Base-by-base conservation (phyloP, 1,139 yeast genomes). In the Schizosaccharomyces versatilis region DNA sequence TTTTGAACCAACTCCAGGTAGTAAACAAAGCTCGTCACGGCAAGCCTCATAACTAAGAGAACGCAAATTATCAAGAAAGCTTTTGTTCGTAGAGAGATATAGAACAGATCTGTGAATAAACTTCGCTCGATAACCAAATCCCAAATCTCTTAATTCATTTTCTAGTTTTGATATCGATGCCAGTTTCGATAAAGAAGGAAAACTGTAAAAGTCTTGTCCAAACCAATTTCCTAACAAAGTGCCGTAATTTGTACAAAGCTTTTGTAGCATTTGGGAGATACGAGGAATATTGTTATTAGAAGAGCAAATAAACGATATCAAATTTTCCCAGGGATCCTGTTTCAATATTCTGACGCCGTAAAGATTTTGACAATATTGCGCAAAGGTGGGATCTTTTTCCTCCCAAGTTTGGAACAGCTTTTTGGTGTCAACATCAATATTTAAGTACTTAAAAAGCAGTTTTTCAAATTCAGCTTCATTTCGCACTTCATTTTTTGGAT, bases 261-360 rank as follows among this genome's bases (percentile, higher is more conserved):
- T 75, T 59, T 85, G 38, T 36, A 95, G 93, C 95, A 93, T 86
- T 62, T 81, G 82, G 1, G 95, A 82, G 52, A 93, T 93, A 49
- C 99, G 73, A 64, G 88, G 84, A 57, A 90, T 94, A 63, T 90
- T 93, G 67, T 90, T 90, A 66, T 90, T 90, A n/a, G 95, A 81
- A 3, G 95, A 84, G 67, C 98, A 90, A 24, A 90, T 93, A 61
- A 90, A 90, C 1, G 93, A 82, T 19, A 90, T 69, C 52, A 85
- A 70, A 49, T 93, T 85, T 63, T 93, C 98, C 97, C 97, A 90
- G 0, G 98, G 98, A 60, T 88, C 95, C 66, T 90, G 97, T 54
- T 88, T 73, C 38, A 88, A 73, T 57, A 86, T 84, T 44, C 97
- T 70, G 36, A 88, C 80, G 0, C 98, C 98, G 2, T 71, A 70